Evolutionary conservation across 208 protist genomes (phyloP), one percentile per base, ranked within the genome.

Genomic region (Strigomonas culicis): DNA sequence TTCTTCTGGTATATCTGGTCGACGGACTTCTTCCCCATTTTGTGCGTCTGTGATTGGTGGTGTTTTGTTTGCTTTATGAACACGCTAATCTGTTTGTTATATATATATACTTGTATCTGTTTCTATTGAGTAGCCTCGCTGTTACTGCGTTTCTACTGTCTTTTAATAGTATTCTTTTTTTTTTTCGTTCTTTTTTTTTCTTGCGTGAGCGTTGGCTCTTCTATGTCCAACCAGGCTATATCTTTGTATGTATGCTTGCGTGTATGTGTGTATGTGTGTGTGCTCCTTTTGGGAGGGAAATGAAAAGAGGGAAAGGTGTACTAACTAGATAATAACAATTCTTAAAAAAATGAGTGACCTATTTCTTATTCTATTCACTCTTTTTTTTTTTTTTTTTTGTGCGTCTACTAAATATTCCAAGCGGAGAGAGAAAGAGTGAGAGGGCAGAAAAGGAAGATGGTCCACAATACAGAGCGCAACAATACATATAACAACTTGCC

Each of bases 1-100:
- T 98, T 96, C 63, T 97, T 98, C 75, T 98, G 88, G 65, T 99
- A 99, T 59, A 93, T 98, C 67, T 99, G 80, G 68, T 99, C 97
- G 0, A 99, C 90, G 13, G 85, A 89, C 41, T 80, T 86, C 30
- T 39, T 63, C 77, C 84, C 83, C 28, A 22, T 77, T n/a, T 52
- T n/a, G 46, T 22, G 21, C 25, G 11, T 63, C 7, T 59, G 1
- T 63, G 44, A 31, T 4, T 60, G 52, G 59, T 8, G 36, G 7
- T 32, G 19, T 65, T 41, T 70, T 8, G 50, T 43, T 68, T 55
- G 24, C 21, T 59, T 21, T 49, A 39, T 31, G n/a, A n/a, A n/a
- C n/a, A n/a, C n/a, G n/a, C n/a, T n/a, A 52, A 51, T 11, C 4
- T 50, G 52, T 58, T 39, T 24, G 63, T 49, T 27, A 28, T 27